Percentiles rank a stretch among this genome's conserved stretches.
phyloP scores from a whole-genome alignment of 208 protist species.

The Naegleria fowleri region DNA sequence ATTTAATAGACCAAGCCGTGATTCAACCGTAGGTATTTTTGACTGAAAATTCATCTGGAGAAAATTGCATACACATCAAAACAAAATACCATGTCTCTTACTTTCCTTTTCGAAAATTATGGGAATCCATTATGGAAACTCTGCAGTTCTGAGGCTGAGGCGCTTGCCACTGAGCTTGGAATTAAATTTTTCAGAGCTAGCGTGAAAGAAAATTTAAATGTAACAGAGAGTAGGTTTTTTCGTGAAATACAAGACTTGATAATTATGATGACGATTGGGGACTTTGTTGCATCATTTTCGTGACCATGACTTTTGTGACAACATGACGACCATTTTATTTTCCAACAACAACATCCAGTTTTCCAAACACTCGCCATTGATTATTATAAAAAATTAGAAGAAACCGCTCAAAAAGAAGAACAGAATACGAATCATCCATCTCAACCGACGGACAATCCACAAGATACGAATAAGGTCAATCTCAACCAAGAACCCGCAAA shows the following conservation, averaged over 20 bases:
- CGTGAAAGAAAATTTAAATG: conserved; percentile 15
- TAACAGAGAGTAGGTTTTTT: not conserved
- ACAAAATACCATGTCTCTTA: too few species aligned
- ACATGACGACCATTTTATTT: not conserved
- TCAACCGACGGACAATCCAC: not conserved
- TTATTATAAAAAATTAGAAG: not conserved
- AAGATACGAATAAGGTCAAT: not conserved
- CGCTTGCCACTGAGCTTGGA: not conserved
- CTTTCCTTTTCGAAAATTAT: too few species aligned
- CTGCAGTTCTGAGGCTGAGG: not conserved
- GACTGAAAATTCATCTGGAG: not conserved
- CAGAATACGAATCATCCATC: not conserved
- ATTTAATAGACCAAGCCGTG: not conserved
- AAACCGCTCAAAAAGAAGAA: not conserved
- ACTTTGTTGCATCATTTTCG: too few species aligned
- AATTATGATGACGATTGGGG: too few species aligned
- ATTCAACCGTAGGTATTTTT: not conserved
- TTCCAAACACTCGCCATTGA: not conserved
- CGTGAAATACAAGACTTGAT: too few species aligned
- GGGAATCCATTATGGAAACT: not conserved
- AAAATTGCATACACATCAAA: not conserved
- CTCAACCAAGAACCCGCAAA: not conserved
- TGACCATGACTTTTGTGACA: too few species aligned
- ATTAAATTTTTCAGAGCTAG: conserved; percentile 18
- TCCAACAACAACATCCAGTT: not conserved